phyloP scores from a whole-genome alignment of 352 stramenopile species.

The Phytophthora agathidicida region DNA sequence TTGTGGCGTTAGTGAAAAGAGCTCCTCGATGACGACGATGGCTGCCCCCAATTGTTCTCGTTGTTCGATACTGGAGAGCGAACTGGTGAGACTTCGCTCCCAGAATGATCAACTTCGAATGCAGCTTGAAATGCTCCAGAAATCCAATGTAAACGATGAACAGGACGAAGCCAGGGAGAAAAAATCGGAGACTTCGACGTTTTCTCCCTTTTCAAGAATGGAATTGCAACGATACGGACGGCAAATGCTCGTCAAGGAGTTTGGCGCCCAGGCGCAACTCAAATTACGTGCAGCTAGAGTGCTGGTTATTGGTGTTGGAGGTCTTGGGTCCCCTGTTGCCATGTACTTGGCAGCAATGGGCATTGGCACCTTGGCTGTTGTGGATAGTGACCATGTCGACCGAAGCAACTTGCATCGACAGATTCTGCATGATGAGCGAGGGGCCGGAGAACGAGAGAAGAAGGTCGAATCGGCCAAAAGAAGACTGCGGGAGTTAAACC shows the following conservation, averaged over 20 bases:
- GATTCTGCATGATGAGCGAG: constrained; percentile 91
- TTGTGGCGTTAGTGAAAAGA: constrained; percentile 1
- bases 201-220: constrained; percentile 48
- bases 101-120: constrained; percentile 36
- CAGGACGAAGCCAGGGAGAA: background rate
- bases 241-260: constrained; percentile 94
- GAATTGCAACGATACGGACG: constrained; percentile 92
- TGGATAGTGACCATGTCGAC: constrained; percentile 96
- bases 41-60: constrained; percentile 20
- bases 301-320: constrained; percentile 94
- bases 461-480: constrained; percentile 92
- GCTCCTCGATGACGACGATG: background rate
- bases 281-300: constrained; percentile 81
- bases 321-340: constrained; percentile 95
- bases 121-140: constrained; percentile 13
- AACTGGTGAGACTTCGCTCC: constrained; percentile 30
- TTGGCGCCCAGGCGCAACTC: constrained; percentile 90
- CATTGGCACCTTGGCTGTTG: constrained; percentile 92
- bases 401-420: constrained; percentile 97
- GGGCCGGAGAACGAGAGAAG: constrained; percentile 61
- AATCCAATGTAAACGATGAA: background rate
- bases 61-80: constrained; percentile 30
- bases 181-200: constrained; percentile 21
- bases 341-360: constrained; percentile 96
- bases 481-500: constrained; percentile 75